A percentile compares a stretch with the other conserved stretches of the same genome.
phyloP scores from a whole-genome alignment of 257 asterid genomes.

The Nicotiana paniculata region DNA sequence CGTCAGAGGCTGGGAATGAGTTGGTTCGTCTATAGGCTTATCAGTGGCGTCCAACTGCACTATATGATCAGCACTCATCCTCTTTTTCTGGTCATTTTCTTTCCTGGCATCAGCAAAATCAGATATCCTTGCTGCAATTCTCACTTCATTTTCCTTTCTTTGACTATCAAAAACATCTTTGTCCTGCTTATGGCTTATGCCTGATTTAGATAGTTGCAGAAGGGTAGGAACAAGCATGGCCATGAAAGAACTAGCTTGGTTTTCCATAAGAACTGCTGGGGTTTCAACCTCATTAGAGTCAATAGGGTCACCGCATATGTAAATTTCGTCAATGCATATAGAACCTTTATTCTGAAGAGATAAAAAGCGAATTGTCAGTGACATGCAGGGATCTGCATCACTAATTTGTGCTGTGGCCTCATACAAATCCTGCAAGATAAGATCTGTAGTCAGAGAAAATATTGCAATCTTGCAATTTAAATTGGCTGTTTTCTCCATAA shows the following conservation, averaged over 20 bases:
- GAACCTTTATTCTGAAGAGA: slow-evolving; percentile 72
- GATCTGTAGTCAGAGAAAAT: not conserved
- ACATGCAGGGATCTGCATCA: slow-evolving; percentile 68
- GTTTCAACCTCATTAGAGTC: slow-evolving; percentile 43
- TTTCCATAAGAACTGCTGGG: slow-evolving; percentile 32
- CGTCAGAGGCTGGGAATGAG: slow-evolving; percentile 17
- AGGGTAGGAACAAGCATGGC: slow-evolving; percentile 87
- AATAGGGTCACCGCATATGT: slow-evolving; percentile 53
- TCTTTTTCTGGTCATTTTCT: slow-evolving; percentile 14
- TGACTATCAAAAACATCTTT: slow-evolving; percentile 35
- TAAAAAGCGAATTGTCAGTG: slow-evolving; percentile 64
- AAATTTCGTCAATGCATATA: slow-evolving; percentile 66
- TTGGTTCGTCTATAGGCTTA: slow-evolving; percentile 27
- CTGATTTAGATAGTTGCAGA: slow-evolving; percentile 71
- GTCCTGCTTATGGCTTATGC: slow-evolving; percentile 31
- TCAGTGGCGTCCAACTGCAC: slow-evolving; percentile 27
- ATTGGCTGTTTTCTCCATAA: slow-evolving; percentile 21
- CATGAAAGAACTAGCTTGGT: slow-evolving; percentile 59
- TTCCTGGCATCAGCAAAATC: slow-evolving; percentile 22
- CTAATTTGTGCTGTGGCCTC: slow-evolving; percentile 94
- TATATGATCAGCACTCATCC: slow-evolving; percentile 19
- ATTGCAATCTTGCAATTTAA: not conserved
- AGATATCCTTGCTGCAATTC: slow-evolving; percentile 14
- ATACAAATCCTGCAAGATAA: slow-evolving; percentile 55
- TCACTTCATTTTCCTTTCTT: slow-evolving; percentile 32